Base-by-base conservation (phyloP, 2,329 filamentous ascomycete genomes). In the Xylariaceae sp. region DNA sequence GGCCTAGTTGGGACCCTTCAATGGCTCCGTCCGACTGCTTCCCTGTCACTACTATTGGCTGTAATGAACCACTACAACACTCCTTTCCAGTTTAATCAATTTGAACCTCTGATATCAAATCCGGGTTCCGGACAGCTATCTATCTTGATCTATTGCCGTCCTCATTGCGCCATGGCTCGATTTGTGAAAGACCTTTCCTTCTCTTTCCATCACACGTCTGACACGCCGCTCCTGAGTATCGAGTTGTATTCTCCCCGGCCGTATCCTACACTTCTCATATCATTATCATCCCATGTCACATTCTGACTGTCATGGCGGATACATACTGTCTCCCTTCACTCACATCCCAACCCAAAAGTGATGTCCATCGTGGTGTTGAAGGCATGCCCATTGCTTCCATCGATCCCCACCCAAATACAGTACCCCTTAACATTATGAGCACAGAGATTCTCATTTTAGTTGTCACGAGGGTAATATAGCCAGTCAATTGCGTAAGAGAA, bases 371-470 rank as follows among this genome's bases (percentile, higher is more conserved):
- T n/a, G n/a, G n/a, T n/a, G n/a, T n/a, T n/a, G n/a, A n/a, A n/a
- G n/a, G n/a, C n/a, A n/a, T n/a, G n/a, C n/a, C n/a, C n/a, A n/a
- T n/a, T n/a, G n/a, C n/a, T n/a, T n/a, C n/a, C n/a, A n/a, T n/a
- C n/a, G n/a, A n/a, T n/a, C n/a, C n/a, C n/a, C n/a, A n/a, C n/a
- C n/a, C n/a, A n/a, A n/a, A n/a, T n/a, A n/a, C n/a, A n/a, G n/a
- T n/a, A n/a, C n/a, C 60, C 8, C 51, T 69, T 17, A 51, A 64
- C 41, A 55, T 63, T 42, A 63, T 75, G 16, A 72, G 68, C 54
- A 64, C 68, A 4, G 72, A 75, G 56, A 55, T 74, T 14, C 40
- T 74, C n/a, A 53, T 59, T 42, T 56, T 73, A 29, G 65, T 74
- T 25, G 62, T 72, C 21, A 55, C 69, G 53, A 64, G 71, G 57